phyloP scores from a whole-genome alignment of 1,284 basidiomycete species.

The Takashimella tepidaria region DNA sequence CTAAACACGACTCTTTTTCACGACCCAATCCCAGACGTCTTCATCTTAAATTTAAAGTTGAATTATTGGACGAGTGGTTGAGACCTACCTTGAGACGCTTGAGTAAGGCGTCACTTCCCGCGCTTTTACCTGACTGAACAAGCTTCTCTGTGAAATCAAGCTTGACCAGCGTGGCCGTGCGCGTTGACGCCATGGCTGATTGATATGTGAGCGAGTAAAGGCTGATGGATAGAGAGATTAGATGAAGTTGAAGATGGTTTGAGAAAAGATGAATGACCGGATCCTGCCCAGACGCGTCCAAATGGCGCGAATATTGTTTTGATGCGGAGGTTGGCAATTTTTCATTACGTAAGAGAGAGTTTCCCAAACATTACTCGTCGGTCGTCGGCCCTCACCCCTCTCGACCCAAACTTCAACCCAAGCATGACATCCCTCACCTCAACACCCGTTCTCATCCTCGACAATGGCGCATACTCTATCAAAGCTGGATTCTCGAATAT shows the following conservation, averaged over 20 bases:
- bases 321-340: too few relatives aligned
- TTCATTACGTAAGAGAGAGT: too few relatives aligned
- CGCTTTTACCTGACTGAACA: constrained; percentile 45
- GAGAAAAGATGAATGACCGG: constrained; percentile 2
- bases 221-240: background rate
- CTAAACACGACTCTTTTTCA: background rate
- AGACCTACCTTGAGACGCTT: constrained; percentile 66
- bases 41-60: background rate
- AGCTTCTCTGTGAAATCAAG: constrained; percentile 76
- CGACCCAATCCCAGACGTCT: background rate
- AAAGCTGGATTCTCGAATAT: constrained; percentile 60
- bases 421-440: too few relatives aligned
- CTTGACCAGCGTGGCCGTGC: constrained; percentile 21
- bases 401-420: too few relatives aligned
- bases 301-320: too few relatives aligned
- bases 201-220: background rate
- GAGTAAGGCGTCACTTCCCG: constrained; percentile 59
- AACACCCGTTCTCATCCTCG: constrained; percentile 60
- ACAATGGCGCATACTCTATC: constrained; percentile 77
- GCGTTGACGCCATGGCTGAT: constrained; percentile 12
- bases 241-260: constrained; percentile 2
- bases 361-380: too few relatives aligned
- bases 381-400: too few relatives aligned
- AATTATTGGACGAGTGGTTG: too few relatives aligned
- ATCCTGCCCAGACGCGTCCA: too few relatives aligned